These are phyloP conservation scores for Beta macrorhiza DNA, from an alignment of 179 eudicot species.

Conservation along the genomic window DNA sequence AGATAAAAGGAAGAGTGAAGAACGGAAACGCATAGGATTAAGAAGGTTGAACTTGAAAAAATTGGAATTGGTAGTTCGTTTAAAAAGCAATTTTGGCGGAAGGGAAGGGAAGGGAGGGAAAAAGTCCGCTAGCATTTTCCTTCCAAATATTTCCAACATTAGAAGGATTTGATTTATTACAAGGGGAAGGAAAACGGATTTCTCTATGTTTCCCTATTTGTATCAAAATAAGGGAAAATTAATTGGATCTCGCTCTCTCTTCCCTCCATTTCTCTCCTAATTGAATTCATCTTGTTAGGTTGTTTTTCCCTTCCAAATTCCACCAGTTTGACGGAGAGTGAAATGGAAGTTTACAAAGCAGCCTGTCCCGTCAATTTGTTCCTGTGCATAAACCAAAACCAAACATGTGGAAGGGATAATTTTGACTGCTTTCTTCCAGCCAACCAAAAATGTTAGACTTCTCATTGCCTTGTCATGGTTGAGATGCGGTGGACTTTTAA, in stretches of 20 bases:
- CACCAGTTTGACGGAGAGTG: neutral
- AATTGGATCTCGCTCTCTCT: neutral
- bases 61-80: neutral
- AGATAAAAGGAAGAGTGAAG: too few species aligned
- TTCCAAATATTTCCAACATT: neutral
- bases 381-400: neutral
- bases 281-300: neutral
- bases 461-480: neutral
- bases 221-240: neutral
- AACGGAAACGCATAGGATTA: neutral
- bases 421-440: neutral
- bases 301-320: neutral
- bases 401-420: neutral
- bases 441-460: neutral
- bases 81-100: neutral
- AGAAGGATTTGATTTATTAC: neutral
- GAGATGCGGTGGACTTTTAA: neutral
- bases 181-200: neutral
- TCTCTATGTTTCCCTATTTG: neutral
- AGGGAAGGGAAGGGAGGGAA: neutral
- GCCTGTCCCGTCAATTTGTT: neutral
- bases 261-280: too few species aligned
- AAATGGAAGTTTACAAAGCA: neutral
- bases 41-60: neutral
- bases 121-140: too few species aligned